These are phyloP conservation scores for Lactifluus subvellereus DNA, from an alignment of 768 basidiomycete genomes.

Conservation along the genomic window DNA sequence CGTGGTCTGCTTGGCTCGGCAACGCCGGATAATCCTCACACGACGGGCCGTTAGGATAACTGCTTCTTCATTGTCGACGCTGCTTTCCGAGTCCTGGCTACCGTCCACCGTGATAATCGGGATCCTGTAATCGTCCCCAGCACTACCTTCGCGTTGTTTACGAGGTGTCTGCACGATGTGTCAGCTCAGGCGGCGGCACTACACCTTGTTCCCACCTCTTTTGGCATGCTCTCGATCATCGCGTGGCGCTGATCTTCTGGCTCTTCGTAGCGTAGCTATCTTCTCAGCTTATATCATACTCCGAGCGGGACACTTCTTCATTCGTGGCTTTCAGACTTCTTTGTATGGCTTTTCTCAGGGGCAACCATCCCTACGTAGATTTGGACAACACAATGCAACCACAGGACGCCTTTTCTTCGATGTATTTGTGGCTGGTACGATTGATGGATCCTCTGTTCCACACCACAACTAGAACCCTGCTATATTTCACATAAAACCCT, in stretches of 20 bases:
- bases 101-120: background rate
- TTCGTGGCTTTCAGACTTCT: conserved; percentile 11
- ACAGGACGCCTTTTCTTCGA: background rate
- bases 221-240: conserved; percentile 15
- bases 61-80: conserved; percentile 8
- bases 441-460: conserved; percentile 1
- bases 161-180: conserved; percentile 7
- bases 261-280: conserved; percentile 2
- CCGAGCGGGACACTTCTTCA: background rate
- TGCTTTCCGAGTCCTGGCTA: conserved; percentile 1
- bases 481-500: background rate
- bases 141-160: background rate
- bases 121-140: background rate
- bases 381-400: conserved; percentile 5
- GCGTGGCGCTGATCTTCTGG: conserved; percentile 17
- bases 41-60: conserved; percentile 9
- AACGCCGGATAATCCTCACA: conserved; percentile 4
- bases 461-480: background rate
- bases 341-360: conserved; percentile 5
- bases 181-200: background rate
- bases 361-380: background rate
- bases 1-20: conserved; percentile 4
- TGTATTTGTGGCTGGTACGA: conserved; percentile 12
- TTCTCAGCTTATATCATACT: conserved; percentile 18
- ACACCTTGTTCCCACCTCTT: conserved; percentile 9